Base-by-base conservation (phyloP, 148 eudicot genomes). In the Heliosperma pusillum region DNA sequence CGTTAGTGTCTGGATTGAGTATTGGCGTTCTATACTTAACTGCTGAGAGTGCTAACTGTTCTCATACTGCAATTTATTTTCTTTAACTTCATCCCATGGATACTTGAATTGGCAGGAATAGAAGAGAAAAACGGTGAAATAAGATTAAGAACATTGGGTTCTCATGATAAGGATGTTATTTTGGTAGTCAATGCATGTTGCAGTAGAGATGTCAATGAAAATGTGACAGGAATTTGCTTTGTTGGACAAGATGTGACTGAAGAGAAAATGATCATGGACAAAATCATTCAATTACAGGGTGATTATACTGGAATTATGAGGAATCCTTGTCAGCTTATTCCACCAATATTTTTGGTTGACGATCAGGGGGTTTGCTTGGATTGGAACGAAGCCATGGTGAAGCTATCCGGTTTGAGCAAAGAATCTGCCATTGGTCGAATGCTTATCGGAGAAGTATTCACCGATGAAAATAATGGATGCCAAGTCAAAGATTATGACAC, bases 371-470 rank as follows among this genome's bases (percentile, higher is more conserved):
- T 74, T n/a, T 92, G 97, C 73, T 83, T 82, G 76, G 94, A 92
- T 72, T 89, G 97, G 97, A 92, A 90, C 62, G 86, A 83, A 73
- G 82, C 90, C 10, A 92, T 92, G 92, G 85, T 85, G 57, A 89
- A 82, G 67, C 66, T 92, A 33, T 84, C 94, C 24, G 97, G 94
- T 70, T 72, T 88, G 67, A 82, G 69, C 67, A 83, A 87, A 74
- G 91, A 87, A 76, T 85, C 82, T 59, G 87, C 86, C 64, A 80
- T 80, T 69, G 88, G 88, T 50, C 85, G 85, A 27, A 80, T 88
- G 83, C 90, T 92, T 79, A 77, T 91, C 22, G 97, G 97, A 30
- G 97, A 91, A 75, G 89, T 89, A 25, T 91, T 91, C 82, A 85
- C 97, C 8, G 77, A 83, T 8, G 72, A 82, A 63, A 77, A 70